Evolutionary conservation across 208 protist genomes (phyloP), one percentile per base, ranked within the genome.

Genomic region (Crithidia fasciculata): DNA sequence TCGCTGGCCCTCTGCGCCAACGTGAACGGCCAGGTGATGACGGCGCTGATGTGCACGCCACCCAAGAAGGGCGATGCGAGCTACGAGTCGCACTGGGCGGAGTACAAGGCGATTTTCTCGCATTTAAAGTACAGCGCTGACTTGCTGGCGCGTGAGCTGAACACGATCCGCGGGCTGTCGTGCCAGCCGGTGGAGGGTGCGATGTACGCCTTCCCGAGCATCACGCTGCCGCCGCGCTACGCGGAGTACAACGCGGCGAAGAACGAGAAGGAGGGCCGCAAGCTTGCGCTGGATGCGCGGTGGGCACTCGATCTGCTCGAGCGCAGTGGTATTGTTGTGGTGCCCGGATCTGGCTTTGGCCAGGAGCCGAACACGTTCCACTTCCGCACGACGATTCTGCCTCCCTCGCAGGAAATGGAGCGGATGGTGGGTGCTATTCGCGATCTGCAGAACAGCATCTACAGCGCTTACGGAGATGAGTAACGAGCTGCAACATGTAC

Each of bases 351-450:
- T 57, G 98, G 98, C 13, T 99, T 99, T 75, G 93, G 95, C 6
- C 98, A 99, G 92, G 77, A 81, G 47, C 70, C 89, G 15, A 97
- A 96, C 53, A 99, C 99, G 19, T 97, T 93, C 69, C 99, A 99
- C 90, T 99, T 99, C 82, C 93, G 99, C 74, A 99, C 93, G 16
- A 99, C 99, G 40, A 99, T 99, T 80, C 90, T 99, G 28, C 99
- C 99, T 18, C 89, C 91, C 15, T 98, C 98, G 75, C 86, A 98
- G 16, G 75, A 98, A 58, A 98, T 99, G 75, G 84, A 98, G 74
- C 77, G 82, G n/a, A 84, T 97, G 85, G 86, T 93, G 82, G 67
- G 69, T 45, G 47, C 76, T 19, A 85, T 96, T 67, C 83, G 88
- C 67, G 60, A 54, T 19, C 85, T 93, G 62, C 91, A 96, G 76